These are phyloP conservation scores for Verticillium nubilum DNA, from an alignment of 2,329 filamentous ascomycete genomes.

Conservation along the genomic window DNA sequence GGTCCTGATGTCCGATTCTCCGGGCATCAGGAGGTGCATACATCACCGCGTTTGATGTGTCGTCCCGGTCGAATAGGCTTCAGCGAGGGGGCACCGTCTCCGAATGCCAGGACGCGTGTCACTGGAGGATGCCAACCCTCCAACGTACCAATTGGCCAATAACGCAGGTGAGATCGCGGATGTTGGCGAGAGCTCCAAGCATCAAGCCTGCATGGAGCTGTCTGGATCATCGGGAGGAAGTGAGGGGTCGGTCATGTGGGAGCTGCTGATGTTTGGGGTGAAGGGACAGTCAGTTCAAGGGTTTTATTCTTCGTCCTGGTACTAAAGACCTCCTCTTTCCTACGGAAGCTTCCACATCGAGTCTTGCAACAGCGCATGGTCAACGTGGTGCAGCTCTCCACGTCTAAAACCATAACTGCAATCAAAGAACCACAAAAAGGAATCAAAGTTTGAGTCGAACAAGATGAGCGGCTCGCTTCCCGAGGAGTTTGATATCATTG, in stretches of 20 bases:
- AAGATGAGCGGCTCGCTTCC: slow-evolving; percentile 42
- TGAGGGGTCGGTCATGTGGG: background rate
- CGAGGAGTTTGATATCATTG: slow-evolving; percentile 77
- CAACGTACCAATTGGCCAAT: background rate
- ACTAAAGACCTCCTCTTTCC: background rate
- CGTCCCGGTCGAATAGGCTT: background rate
- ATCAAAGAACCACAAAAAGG: background rate
- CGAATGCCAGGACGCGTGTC: background rate
- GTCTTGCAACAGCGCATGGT: background rate
- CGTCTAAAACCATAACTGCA: background rate
- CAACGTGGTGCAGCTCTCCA: background rate
- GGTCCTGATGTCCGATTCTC: background rate
- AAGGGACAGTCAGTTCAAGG: background rate
- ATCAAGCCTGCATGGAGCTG: background rate
- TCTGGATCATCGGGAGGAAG: background rate
- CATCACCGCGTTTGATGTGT: background rate
- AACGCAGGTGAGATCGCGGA: background rate
- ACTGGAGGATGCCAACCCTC: background rate
- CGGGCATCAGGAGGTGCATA: background rate
- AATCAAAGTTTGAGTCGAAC: background rate
- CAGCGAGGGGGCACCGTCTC: background rate
- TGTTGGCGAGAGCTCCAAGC: background rate
- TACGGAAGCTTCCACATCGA: background rate
- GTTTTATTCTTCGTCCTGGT: background rate
- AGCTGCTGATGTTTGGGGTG: background rate